phyloP scores from a whole-genome alignment of 2,329 filamentous ascomycete species.

The Botrytis hyacinthi region DNA sequence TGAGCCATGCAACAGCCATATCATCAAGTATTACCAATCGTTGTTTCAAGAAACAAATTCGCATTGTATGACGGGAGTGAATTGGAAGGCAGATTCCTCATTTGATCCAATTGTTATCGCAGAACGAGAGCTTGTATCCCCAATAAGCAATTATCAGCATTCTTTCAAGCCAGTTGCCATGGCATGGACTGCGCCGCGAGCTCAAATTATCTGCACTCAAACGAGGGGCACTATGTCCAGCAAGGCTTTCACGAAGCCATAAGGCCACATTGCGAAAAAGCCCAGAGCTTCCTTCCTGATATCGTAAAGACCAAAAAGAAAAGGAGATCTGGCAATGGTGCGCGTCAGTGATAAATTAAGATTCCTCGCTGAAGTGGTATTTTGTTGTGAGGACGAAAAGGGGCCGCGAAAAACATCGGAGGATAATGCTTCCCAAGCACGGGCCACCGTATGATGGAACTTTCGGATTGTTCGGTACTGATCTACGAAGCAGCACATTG shows the following conservation, averaged over 20 bases:
- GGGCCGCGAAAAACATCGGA: neutral
- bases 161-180: neutral
- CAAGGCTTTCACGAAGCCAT: neutral
- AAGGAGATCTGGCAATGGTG: too few species aligned
- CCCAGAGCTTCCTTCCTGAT: too few species aligned
- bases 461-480: neutral
- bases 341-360: too few species aligned
- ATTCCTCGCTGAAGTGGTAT: neutral
- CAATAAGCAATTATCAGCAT: neutral
- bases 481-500: neutral
- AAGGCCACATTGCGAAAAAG: neutral
- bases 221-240: neutral
- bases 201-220: neutral
- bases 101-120: neutral
- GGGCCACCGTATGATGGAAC: neutral
- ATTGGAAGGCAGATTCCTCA: neutral
- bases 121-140: neutral
- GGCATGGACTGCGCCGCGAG: neutral
- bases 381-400: neutral
- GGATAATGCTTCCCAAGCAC: neutral
- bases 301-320: too few species aligned
- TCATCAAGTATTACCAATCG: neutral
- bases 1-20: neutral
- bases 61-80: neutral
- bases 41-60: neutral